These are phyloP conservation scores for Pichia thaimueangensis DNA, from an alignment of 805 yeast species.

Conservation along the genomic window DNA sequence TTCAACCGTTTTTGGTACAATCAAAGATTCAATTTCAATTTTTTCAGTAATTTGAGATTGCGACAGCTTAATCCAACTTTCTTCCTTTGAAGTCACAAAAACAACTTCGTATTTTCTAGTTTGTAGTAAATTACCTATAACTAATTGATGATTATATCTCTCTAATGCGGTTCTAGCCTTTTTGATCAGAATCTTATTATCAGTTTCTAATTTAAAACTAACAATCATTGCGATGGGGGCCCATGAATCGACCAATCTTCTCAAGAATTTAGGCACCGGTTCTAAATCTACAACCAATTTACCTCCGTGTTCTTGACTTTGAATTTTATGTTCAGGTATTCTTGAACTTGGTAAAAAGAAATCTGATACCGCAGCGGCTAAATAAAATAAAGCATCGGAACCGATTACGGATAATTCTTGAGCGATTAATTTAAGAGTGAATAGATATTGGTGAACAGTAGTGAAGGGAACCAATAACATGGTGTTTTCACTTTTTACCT, in stretches of 20 bases:
- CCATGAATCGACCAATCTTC: slow-evolving; percentile 87
- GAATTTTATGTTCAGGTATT: slow-evolving; percentile 92
- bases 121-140: slow-evolving; percentile 87
- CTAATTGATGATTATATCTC: slow-evolving; percentile 87
- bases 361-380: slow-evolving; percentile 98
- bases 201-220: slow-evolving; percentile 92
- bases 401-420: slow-evolving; percentile 50
- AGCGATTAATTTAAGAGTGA: slow-evolving; percentile 68
- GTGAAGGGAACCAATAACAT: slow-evolving; percentile 82
- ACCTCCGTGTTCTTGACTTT: slow-evolving; percentile 64
- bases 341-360: slow-evolving; percentile 84
- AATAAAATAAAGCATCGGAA: slow-evolving; percentile 62
- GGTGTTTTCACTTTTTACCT: slow-evolving; percentile 43
- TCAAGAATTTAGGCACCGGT: slow-evolving; percentile 92
- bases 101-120: slow-evolving; percentile 85
- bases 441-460: slow-evolving; percentile 89
- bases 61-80: slow-evolving; percentile 46
- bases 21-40: slow-evolving; percentile 68
- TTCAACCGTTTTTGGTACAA: slow-evolving; percentile 69
- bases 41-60: slow-evolving; percentile 33
- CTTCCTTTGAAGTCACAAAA: slow-evolving; percentile 54
- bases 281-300: slow-evolving; percentile 80
- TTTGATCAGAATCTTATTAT: slow-evolving; percentile 54
- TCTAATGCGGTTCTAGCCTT: slow-evolving; percentile 77
- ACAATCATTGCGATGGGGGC: slow-evolving; percentile 93